phyloP scores from a whole-genome alignment of 1,284 basidiomycete species.

The Xanthoconium separans region DNA sequence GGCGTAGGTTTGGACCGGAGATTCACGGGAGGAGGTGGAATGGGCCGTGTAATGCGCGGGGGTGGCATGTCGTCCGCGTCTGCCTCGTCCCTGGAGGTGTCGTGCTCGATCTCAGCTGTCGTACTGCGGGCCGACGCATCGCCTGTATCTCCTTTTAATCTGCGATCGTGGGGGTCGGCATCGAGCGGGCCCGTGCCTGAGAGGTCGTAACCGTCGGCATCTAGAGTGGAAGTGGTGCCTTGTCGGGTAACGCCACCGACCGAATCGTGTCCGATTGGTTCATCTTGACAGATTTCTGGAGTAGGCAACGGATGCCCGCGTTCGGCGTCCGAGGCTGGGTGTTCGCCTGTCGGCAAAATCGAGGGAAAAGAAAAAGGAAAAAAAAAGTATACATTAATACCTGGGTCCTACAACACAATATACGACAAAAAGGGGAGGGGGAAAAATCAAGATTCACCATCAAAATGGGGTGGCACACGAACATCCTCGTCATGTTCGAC shows the following conservation, averaged over 20 bases:
- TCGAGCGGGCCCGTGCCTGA: conserved; percentile 1
- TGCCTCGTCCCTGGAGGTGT: conserved; percentile 4
- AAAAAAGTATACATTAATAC: conserved; percentile 32
- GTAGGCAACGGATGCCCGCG: background rate
- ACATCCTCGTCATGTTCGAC: conserved; percentile 16
- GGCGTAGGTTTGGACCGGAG: conserved; percentile 26
- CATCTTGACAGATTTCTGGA: conserved; percentile 8
- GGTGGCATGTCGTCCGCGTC: conserved; percentile 32
- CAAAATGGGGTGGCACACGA: conserved; percentile 26
- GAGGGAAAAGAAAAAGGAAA: background rate
- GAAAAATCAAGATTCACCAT: conserved; percentile 58
- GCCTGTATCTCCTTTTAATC: background rate
- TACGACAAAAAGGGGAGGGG: conserved; percentile 15
- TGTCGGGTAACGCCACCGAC: background rate
- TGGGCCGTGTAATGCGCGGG: conserved; percentile 31
- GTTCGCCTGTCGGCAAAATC: conserved; percentile 23
- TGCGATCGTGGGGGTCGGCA: background rate
- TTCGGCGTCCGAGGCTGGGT: conserved; percentile 14
- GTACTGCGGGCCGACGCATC: background rate
- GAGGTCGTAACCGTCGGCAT: background rate
- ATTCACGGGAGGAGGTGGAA: conserved; percentile 31
- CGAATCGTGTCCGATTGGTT: background rate
- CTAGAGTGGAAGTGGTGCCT: conserved; percentile 1
- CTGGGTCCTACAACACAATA: conserved; percentile 30
- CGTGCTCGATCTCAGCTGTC: background rate